Percentiles rank a stretch among this genome's conserved stretches.
phyloP scores from a whole-genome alignment of 306 rosid genomes.

The Acacia acuminata region DNA sequence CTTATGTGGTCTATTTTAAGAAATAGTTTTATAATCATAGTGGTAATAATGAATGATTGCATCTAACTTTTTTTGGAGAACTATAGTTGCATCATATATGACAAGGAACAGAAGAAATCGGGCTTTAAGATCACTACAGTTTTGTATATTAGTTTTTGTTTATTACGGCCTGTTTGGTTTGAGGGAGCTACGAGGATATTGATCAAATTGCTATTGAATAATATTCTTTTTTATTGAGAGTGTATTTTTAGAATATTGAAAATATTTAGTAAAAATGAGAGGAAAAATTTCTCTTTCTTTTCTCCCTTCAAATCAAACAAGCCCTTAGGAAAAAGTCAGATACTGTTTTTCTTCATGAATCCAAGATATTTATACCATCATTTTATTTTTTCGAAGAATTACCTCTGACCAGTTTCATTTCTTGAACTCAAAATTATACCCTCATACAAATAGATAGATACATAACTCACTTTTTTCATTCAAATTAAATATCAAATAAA shows the following conservation, averaged over 20 bases:
- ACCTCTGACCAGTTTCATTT: not conserved
- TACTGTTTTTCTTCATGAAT: not conserved
- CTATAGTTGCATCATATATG: not conserved
- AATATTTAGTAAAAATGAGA: too few species aligned
- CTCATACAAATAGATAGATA: not conserved
- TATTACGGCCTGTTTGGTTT: too few species aligned
- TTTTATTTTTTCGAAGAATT: too few species aligned
- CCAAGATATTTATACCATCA: not conserved
- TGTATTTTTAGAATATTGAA: too few species aligned
- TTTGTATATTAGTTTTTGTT: not conserved
- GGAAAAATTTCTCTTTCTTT: too few species aligned
- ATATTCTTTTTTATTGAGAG: too few species aligned
- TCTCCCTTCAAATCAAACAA: too few species aligned
- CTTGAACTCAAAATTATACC: too few species aligned
- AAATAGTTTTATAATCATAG: not conserved
- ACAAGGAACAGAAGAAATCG: not conserved
- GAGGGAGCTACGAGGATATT: too few species aligned
- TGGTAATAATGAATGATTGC: not conserved
- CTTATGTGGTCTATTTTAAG: not conserved
- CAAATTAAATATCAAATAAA: too few species aligned
- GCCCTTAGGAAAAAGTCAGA: too few species aligned
- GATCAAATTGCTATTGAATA: too few species aligned
- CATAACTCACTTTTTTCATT: not conserved
- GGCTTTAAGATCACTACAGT: not conserved
- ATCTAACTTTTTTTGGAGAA: not conserved